Conservation (phyloP, 257 asterid genomes). For the Solanum gracilifrons region DNA sequence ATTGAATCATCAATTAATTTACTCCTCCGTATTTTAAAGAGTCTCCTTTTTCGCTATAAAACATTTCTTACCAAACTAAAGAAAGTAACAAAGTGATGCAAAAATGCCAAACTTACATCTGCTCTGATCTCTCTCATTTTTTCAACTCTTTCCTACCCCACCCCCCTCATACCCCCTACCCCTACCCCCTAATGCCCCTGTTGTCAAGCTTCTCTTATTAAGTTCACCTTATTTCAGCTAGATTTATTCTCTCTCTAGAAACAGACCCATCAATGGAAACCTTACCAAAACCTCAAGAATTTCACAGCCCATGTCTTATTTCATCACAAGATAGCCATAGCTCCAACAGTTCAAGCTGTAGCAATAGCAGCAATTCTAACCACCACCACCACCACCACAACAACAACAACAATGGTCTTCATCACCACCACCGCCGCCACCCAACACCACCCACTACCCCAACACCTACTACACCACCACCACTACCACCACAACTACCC, state of each 20-base stretch:
- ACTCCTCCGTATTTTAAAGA: no score
- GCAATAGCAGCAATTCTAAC: constrained; percentile 14
- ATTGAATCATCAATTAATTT: no score
- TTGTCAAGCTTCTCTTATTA: background rate
- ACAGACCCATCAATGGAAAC: constrained; percentile 36
- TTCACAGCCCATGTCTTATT: constrained; percentile 17
- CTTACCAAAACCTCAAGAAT: constrained; percentile 28
- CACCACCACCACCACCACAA: background rate
- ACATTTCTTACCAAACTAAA: constrained; percentile 44
- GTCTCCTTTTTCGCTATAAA: background rate
- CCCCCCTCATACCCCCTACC: background rate
- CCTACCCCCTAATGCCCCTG: background rate
- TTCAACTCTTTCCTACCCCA: constrained; percentile 5
- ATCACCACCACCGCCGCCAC: constrained; percentile 5
- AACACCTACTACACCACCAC: constrained; percentile 17
- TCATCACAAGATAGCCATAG: constrained; percentile 28
- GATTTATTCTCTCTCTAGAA: background rate
- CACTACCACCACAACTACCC: constrained; percentile 40
- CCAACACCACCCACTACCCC: constrained; percentile 6
- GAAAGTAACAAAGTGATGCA: constrained; percentile 21
- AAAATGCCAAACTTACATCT: constrained; percentile 16
- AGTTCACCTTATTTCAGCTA: background rate
- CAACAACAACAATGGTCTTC: constrained; percentile 9
- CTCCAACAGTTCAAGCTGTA: constrained; percentile 34
- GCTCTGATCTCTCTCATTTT: background rate